phyloP scores from a whole-genome alignment of 139 green algal genomes.

The Pleodorina starrii region DNA sequence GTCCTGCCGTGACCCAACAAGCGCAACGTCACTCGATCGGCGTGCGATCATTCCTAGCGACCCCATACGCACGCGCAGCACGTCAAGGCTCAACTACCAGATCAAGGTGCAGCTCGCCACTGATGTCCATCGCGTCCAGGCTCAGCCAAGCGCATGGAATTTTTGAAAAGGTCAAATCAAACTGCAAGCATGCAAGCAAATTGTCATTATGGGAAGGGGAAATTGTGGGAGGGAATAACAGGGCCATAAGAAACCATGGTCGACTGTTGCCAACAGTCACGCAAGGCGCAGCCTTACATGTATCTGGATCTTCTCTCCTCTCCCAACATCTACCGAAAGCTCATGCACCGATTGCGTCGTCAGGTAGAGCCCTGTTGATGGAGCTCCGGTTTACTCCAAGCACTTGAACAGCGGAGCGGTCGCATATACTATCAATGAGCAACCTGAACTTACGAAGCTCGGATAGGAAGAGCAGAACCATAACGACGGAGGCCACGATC shows the following conservation, averaged over 20 bases:
- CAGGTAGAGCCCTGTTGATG: slow-evolving; percentile 84
- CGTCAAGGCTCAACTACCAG: slow-evolving; percentile 71
- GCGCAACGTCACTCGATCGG: not conserved
- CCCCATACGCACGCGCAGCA: not conserved
- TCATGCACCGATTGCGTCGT: slow-evolving; percentile 79
- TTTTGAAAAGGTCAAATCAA: slow-evolving; percentile 93
- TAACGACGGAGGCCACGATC: slow-evolving; percentile 87
- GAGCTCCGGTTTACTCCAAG: not conserved
- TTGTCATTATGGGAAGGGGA: too few relatives aligned
- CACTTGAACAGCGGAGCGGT: not conserved
- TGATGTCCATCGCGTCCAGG: slow-evolving; percentile 98
- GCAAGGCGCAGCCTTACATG: slow-evolving; percentile 72
- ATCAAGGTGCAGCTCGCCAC: slow-evolving; percentile 94
- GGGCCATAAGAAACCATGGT: too few relatives aligned
- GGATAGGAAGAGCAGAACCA: slow-evolving; percentile 93
- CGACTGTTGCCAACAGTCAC: too few relatives aligned
- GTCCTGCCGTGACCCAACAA: slow-evolving; percentile 65
- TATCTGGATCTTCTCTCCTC: slow-evolving; percentile 91
- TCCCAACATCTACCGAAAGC: slow-evolving; percentile 90
- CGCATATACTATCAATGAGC: not conserved
- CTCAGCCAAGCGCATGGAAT: slow-evolving; percentile 94
- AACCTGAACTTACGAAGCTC: slow-evolving; percentile 85
- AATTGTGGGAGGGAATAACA: too few relatives aligned
- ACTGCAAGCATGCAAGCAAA: slow-evolving; percentile 74
- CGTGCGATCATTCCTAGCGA: not conserved